Conservation (phyloP, 768 basidiomycete genomes). For the Pisolithus microcarpus region DNA sequence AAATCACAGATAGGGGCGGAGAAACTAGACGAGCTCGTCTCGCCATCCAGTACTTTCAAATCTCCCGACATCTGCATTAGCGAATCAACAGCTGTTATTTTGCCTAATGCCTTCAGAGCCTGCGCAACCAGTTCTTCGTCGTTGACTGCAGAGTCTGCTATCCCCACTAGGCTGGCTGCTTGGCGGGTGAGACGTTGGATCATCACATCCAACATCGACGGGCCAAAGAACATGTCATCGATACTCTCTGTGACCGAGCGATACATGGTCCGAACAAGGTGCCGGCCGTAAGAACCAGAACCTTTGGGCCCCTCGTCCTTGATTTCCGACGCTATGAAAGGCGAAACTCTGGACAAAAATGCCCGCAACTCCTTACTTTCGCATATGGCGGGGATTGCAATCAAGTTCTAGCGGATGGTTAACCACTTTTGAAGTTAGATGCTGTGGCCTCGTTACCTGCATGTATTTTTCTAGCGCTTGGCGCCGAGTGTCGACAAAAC, state of each 20-base stretch:
- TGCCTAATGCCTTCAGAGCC: constrained; percentile 66
- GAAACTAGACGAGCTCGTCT: constrained; percentile 83
- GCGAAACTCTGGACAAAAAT: constrained; percentile 85
- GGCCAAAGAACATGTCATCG: constrained; percentile 96
- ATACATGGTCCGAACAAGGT: constrained; percentile 81
- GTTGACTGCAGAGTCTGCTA: constrained; percentile 68
- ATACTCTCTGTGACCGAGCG: constrained; percentile 89
- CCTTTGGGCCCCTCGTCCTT: constrained; percentile 35
- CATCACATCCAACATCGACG: constrained; percentile 93
- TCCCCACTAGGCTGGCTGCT: constrained; percentile 82
- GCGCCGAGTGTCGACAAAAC: constrained; percentile 77
- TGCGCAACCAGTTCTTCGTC: constrained; percentile 83
- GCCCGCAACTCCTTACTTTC: constrained; percentile 75
- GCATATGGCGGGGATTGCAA: constrained; percentile 67
- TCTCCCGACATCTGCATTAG: constrained; percentile 70
- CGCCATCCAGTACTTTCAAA: constrained; percentile 76
- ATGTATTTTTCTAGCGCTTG: constrained; percentile 81
- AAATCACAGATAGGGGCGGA: constrained; percentile 93
- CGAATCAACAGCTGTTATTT: constrained; percentile 57
- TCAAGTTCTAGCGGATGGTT: constrained; percentile 48
- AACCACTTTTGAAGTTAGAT: constrained; percentile 2
- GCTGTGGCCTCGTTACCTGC: constrained; percentile 49
- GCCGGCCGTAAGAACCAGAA: constrained; percentile 55
- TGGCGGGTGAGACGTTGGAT: constrained; percentile 85
- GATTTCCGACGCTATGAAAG: constrained; percentile 58